Conservation (phyloP, 179 eudicot species). For the Silene coronaria region DNA sequence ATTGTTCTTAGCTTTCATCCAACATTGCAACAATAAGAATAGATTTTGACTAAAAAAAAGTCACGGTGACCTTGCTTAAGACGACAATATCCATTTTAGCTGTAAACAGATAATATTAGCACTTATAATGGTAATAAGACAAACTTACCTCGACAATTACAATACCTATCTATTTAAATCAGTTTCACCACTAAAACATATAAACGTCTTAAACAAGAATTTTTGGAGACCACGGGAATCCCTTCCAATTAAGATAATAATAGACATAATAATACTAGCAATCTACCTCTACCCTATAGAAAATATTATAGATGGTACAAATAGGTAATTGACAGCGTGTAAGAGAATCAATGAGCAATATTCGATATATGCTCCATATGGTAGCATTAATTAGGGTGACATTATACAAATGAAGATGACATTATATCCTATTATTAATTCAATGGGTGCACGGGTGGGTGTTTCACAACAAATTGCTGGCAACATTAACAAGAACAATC, state of each 20-base stretch:
- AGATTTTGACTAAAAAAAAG: neutral
- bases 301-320: neutral
- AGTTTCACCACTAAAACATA: too few species aligned
- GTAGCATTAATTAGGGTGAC: neutral
- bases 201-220: too few species aligned
- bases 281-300: neutral
- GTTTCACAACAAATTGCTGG: neutral
- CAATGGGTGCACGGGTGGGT: conserved; percentile 15
- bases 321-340: neutral
- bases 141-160: too few species aligned
- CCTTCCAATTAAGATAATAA: too few species aligned
- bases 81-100: too few species aligned
- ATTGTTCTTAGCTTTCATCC: neutral
- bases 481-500: conserved; percentile 3
- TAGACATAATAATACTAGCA: too few species aligned
- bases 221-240: too few species aligned
- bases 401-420: neutral
- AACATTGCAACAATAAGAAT: neutral
- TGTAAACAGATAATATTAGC: too few species aligned
- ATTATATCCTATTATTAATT: neutral
- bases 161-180: too few species aligned
- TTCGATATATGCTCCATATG: neutral
- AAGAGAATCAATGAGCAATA: neutral
- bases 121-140: too few species aligned
- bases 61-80: too few species aligned